Evolutionary conservation across 805 yeast species (phyloP).

Genomic region (Lipomyces mesembrius): DNA sequence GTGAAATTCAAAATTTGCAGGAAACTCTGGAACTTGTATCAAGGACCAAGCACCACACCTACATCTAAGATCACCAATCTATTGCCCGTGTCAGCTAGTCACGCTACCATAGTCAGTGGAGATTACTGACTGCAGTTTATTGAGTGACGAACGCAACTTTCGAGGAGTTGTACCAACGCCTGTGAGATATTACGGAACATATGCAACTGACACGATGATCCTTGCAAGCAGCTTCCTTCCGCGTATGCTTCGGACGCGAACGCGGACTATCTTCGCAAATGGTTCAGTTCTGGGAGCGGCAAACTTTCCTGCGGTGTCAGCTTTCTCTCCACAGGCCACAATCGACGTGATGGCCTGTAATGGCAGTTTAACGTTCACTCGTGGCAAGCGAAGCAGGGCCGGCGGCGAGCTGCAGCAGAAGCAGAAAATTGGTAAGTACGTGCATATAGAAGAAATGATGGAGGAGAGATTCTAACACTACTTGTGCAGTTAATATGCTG

Average conservation of each 20-base stretch:
- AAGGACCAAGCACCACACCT: too few species aligned
- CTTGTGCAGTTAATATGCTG: conserved; percentile 58
- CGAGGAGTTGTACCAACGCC: too few species aligned
- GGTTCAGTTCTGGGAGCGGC: background rate
- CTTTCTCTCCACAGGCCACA: background rate
- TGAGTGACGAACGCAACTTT: too few species aligned
- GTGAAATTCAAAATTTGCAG: too few species aligned
- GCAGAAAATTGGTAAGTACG: conserved; percentile 20
- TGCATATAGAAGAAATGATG: background rate
- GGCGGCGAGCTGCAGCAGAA: conserved; percentile 46
- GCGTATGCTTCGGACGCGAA: background rate
- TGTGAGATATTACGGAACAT: too few species aligned
- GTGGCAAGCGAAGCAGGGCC: conserved; percentile 58
- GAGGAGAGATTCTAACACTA: conserved; percentile 47
- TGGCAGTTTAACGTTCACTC: conserved; percentile 42
- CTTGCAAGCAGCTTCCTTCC: background rate
- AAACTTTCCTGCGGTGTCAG: too few species aligned
- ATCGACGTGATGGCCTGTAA: background rate
- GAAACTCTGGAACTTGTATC: too few species aligned
- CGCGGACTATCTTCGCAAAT: background rate
- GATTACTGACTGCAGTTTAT: too few species aligned
- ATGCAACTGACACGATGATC: background rate
- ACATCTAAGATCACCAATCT: too few species aligned
- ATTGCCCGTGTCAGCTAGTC: too few species aligned
- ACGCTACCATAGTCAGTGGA: too few species aligned